A percentile compares a stretch with the other conserved stretches of the same genome.
Evolutionary conservation across 352 stramenopile species (phyloP).

Genomic region (Blastocystis sp.): DNA sequence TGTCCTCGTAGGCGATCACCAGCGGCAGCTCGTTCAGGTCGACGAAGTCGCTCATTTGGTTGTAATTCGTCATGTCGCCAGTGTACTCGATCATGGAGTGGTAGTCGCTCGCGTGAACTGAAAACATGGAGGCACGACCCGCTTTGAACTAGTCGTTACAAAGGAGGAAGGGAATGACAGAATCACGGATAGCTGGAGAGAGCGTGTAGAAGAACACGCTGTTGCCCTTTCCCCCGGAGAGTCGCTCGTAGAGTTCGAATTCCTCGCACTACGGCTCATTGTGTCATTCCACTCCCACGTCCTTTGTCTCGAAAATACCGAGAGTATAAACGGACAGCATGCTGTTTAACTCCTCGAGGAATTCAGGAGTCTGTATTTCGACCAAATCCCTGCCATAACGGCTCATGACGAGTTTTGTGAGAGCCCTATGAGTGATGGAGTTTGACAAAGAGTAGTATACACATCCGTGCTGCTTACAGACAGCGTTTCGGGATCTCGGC

Average conservation of each 20-base stretch:
- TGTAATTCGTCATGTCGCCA: conserved; percentile 51
- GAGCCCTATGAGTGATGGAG: neutral
- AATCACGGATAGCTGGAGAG: neutral
- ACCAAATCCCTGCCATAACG: conserved; percentile 7
- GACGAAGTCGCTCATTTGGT: conserved; percentile 56
- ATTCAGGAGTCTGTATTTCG: conserved; percentile 23
- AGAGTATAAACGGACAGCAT: conserved; percentile 13
- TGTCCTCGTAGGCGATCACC: conserved; percentile 51
- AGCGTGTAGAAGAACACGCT: conserved; percentile 56
- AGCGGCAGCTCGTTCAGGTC: conserved; percentile 59
- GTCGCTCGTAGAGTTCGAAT: conserved; percentile 31
- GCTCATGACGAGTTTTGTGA: conserved; percentile 40
- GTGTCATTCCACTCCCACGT: neutral
- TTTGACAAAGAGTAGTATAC: neutral
- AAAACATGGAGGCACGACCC: neutral
- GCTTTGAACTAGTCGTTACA: conserved; percentile 27
- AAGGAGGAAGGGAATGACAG: neutral
- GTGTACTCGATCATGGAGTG: conserved; percentile 16
- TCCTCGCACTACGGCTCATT: conserved; percentile 22
- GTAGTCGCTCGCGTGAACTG: conserved; percentile 4
- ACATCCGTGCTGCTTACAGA: neutral
- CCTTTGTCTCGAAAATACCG: conserved; percentile 51
- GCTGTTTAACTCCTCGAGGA: neutral
- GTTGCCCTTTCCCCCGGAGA: conserved; percentile 32
- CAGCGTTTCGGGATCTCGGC: conserved; percentile 49